A percentile compares a stretch with the other conserved stretches of the same genome.
Evolutionary conservation across 2,329 filamentous ascomycete species (phyloP).

Genomic region (Trichoderma koningii): DNA sequence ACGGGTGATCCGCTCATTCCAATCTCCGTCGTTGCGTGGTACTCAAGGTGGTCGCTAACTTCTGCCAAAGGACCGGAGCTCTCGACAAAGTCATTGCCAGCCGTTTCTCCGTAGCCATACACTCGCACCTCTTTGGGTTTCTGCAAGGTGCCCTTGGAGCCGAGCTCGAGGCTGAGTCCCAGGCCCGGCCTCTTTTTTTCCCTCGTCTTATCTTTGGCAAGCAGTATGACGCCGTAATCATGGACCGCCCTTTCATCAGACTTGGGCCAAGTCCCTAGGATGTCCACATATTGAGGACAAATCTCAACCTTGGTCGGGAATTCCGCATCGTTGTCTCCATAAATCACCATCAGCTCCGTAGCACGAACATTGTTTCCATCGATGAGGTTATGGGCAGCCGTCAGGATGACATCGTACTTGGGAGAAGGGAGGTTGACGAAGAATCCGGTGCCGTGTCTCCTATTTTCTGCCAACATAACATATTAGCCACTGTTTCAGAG

Average conservation of each 20-base stretch:
- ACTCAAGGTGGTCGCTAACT: not conserved
- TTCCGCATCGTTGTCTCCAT: not conserved
- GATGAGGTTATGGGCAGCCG: constrained; percentile 19
- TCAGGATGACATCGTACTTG: constrained; percentile 13
- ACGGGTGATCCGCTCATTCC: constrained; percentile 25
- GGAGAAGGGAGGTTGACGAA: constrained; percentile 16
- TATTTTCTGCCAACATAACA: not conserved
- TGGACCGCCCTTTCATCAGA: not conserved
- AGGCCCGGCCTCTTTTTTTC: not conserved
- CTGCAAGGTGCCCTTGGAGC: not conserved
- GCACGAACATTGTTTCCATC: not conserved
- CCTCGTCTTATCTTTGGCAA: not conserved
- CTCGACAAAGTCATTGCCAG: not conserved
- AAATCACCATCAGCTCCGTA: not conserved
- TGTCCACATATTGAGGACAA: not conserved
- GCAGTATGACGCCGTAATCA: constrained; percentile 18
- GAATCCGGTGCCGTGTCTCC: constrained; percentile 7
- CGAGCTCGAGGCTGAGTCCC: constrained; percentile 15
- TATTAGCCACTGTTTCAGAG: not conserved
- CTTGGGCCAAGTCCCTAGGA: not conserved
- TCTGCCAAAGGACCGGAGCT: not conserved
- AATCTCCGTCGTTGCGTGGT: not conserved
- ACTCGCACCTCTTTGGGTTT: not conserved
- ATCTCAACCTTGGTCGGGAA: not conserved
- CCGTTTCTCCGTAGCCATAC: not conserved